Conservation (phyloP, 768 basidiomycete species). For the Mycena metata region DNA sequence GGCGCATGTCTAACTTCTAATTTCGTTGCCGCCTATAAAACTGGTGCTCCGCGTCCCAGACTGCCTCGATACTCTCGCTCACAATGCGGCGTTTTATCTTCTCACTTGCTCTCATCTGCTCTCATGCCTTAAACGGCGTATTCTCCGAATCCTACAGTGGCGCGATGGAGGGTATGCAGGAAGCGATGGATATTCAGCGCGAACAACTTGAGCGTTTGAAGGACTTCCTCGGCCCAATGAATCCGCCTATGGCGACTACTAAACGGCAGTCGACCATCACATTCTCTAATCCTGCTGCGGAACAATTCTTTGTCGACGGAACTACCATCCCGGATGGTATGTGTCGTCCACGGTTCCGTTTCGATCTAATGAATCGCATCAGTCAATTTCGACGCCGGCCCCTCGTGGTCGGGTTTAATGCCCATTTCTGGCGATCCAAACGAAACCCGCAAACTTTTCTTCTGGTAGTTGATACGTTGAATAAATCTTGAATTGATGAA, state of each 20-base stretch:
- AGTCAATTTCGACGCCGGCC: constrained; percentile 77
- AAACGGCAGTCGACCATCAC: constrained; percentile 64
- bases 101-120: constrained; percentile 25
- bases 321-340: constrained; percentile 60
- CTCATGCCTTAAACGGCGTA: constrained; percentile 31
- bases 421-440: constrained; percentile 70
- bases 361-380: neutral
- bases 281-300: constrained; percentile 72
- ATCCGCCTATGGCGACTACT: constrained; percentile 30
- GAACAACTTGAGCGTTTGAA: constrained; percentile 58
- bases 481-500: neutral
- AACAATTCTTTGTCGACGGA: constrained; percentile 63
- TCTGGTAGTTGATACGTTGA: constrained; percentile 47
- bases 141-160: constrained; percentile 45
- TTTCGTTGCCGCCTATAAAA: constrained; percentile 31
- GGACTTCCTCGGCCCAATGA: constrained; percentile 53
- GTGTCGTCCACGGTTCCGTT: neutral
- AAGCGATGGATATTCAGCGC: constrained; percentile 60
- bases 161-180: constrained; percentile 56
- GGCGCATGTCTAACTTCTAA: constrained; percentile 24
- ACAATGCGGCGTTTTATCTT: constrained; percentile 34
- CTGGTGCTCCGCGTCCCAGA: neutral
- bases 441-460: constrained; percentile 73
- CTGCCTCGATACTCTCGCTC: neutral
- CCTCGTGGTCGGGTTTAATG: constrained; percentile 76